Percentiles rank a stretch among this genome's conserved stretches.
Conservation (phyloP, 768 basidiomycete genomes). For the Tulasnella sp. region DNA sequence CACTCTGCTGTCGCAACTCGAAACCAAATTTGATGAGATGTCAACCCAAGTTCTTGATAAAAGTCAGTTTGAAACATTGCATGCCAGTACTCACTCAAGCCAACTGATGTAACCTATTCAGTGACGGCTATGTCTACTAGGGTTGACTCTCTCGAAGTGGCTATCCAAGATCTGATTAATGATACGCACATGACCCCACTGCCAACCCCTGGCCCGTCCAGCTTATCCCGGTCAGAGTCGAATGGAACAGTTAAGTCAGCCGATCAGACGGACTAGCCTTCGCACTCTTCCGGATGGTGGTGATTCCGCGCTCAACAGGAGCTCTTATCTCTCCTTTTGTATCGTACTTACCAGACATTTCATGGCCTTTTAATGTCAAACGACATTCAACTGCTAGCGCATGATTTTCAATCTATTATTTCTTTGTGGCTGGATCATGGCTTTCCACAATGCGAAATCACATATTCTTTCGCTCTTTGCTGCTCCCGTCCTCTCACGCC, state of each 20-base stretch:
- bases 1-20: constrained; percentile 77
- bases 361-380: too few species aligned
- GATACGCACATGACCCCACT: constrained; percentile 26
- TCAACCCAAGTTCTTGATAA: constrained; percentile 77
- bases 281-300: too few species aligned
- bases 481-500: constrained; percentile 91
- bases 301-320: too few species aligned
- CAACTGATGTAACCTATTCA: constrained; percentile 27
- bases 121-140: constrained; percentile 90
- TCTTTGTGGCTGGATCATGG: too few species aligned
- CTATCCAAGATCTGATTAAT: constrained; percentile 88
- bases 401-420: too few species aligned
- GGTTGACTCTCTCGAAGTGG: constrained; percentile 78
- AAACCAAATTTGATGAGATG: constrained; percentile 87
- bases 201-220: constrained; percentile 28
- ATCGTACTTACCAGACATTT: too few species aligned
- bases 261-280: too few species aligned
- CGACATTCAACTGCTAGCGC: too few species aligned
- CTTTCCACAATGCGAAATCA: constrained; percentile 61
- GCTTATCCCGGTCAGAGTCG: background rate
- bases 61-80: constrained; percentile 39
- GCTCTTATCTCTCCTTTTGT: too few species aligned
- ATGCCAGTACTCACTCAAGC: background rate
- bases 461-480: constrained; percentile 63
- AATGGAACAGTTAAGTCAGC: too few species aligned